Base-by-base conservation (phyloP, 2,329 filamentous ascomycete genomes). In the Nemania sp. region DNA sequence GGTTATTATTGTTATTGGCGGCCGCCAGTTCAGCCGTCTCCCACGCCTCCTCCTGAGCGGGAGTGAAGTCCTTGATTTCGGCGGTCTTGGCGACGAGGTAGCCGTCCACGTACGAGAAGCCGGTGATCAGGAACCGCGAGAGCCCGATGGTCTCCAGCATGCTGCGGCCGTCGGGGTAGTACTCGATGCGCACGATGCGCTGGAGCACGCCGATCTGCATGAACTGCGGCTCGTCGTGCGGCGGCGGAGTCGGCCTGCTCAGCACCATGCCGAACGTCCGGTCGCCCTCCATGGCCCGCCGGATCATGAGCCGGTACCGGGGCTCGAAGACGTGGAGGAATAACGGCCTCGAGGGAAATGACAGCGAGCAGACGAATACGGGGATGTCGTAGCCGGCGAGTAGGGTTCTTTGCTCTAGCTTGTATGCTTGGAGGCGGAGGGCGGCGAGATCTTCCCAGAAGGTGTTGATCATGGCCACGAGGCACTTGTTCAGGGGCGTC, bases 321-420 rank as follows among this genome's bases (percentile, higher is more conserved):
- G 90, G 89, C 69, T 96, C 92, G 66, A 96, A 96, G n/a, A 97
- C 83, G 64, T 95, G 89, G 3, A 96, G 75, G 62, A 94, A 94
- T 0, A 90, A 92, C 0, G 88, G 90, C 83, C 93, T 91, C 1
- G 80, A 78, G 1, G 92, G 92, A 62, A 94, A 93, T 0, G 90
- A 82, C 7, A 95, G 72, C 0, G 90, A 91, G 71, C 89, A 94
- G 26, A 95, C 81, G 62, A 96, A 96, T 0, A 96, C 75, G 0
- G 90, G 82, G 3, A 86, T 80, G 30, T 85, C 81, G 15, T 83
- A 76, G 8, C 84, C 82, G 3, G 80, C 79, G 40, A 78, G 71
- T 1, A 77, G 77, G 8, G 77, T 75, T 24, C 80, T 75, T 49
- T 86, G 81, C 61, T 90, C 86, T 3, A 77, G 72, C 3, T 77